Percentiles rank a stretch among this genome's conserved stretches.
Conservation (phyloP, 2,329 filamentous ascomycete species). For the Penicillium sp. region DNA sequence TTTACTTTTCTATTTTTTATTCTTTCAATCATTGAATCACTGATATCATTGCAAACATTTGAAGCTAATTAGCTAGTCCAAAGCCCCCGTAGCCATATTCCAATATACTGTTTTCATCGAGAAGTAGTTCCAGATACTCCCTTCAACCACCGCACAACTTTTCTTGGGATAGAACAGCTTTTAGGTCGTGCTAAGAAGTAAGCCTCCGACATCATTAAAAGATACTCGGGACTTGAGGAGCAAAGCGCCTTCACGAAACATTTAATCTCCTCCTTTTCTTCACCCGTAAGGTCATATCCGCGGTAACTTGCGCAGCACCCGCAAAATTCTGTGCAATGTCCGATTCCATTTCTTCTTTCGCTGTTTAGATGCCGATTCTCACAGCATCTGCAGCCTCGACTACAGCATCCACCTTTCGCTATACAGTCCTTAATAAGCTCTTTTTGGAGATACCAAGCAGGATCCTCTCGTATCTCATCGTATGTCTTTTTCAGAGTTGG, state of each 20-base stretch:
- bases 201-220: not conserved
- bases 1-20: too few relatives aligned
- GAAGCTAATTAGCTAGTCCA: too few relatives aligned
- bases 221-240: not conserved
- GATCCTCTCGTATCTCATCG: slow-evolving; percentile 4
- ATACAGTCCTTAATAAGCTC: not conserved
- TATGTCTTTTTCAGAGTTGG: not conserved
- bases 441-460: slow-evolving; percentile 1
- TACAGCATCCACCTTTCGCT: not conserved
- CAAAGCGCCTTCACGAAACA: not conserved
- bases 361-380: not conserved
- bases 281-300: not conserved
- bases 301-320: not conserved
- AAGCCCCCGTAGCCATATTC: too few relatives aligned
- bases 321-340: not conserved
- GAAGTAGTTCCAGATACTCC: too few relatives aligned
- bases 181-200: not conserved
- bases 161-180: too few relatives aligned
- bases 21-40: too few relatives aligned
- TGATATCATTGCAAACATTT: too few relatives aligned
- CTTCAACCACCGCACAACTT: too few relatives aligned
- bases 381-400: not conserved
- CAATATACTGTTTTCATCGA: too few relatives aligned
- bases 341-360: not conserved
- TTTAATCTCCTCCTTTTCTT: too few relatives aligned